Conservation (phyloP, 805 yeast genomes). For the Myxozyma kluyveri region DNA sequence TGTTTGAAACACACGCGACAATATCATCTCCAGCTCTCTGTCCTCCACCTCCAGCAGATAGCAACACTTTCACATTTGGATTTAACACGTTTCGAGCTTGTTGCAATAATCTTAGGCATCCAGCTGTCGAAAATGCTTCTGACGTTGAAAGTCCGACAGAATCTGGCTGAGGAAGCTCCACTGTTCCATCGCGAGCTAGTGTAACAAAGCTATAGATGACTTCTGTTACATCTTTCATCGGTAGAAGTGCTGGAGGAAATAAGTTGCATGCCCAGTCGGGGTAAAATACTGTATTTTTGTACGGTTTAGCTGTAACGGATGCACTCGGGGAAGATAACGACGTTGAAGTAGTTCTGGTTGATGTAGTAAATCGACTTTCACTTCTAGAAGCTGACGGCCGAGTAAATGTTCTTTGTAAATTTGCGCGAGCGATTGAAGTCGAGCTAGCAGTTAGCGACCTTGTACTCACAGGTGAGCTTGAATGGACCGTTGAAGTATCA, state of each 20-base stretch:
- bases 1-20: constrained; percentile 49
- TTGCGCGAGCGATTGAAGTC: too few species aligned
- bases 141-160: constrained; percentile 5
- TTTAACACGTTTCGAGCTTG: constrained; percentile 3
- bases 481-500: too few species aligned
- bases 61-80: constrained; percentile 48
- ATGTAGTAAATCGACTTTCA: too few species aligned
- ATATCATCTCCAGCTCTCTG: constrained; percentile 39
- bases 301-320: too few species aligned
- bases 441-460: too few species aligned
- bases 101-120: constrained; percentile 6
- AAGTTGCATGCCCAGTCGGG: constrained; percentile 26
- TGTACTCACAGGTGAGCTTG: too few species aligned
- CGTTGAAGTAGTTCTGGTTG: too few species aligned
- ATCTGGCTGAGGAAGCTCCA: constrained; percentile 47
- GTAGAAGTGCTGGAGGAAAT: constrained; percentile 47
- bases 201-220: constrained; percentile 73
- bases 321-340: too few species aligned
- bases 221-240: constrained; percentile 56
- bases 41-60: constrained; percentile 84
- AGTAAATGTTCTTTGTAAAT: too few species aligned
- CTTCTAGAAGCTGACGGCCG: too few species aligned
- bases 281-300: constrained; percentile 17
- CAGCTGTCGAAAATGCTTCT: background rate
- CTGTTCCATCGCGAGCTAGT: constrained; percentile 53